phyloP scores from a whole-genome alignment of 2,329 filamentous ascomycete genomes.

The Neofusicoccum sp. region DNA sequence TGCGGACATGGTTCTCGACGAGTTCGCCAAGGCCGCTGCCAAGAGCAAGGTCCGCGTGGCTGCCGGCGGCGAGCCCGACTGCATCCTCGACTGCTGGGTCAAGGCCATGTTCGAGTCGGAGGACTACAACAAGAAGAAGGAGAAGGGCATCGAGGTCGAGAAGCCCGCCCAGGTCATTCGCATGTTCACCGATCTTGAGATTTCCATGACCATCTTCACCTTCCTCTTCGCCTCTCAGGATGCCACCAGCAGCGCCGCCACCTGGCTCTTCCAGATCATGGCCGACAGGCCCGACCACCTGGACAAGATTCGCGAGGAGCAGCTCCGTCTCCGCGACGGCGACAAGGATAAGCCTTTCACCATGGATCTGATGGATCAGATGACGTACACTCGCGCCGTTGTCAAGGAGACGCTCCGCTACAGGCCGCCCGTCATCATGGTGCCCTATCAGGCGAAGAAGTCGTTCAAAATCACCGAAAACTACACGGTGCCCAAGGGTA shows the following conservation, averaged over 20 bases:
- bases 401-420: constrained; percentile 73
- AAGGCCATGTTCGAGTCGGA: constrained; percentile 84
- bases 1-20: constrained; percentile 84
- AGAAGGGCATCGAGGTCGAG: constrained; percentile 69
- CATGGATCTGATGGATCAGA: constrained; percentile 84
- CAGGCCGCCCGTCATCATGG: constrained; percentile 95
- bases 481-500: constrained; percentile 91
- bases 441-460: constrained; percentile 94
- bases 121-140: constrained; percentile 77
- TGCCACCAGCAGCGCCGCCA: constrained; percentile 88
- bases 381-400: constrained; percentile 88
- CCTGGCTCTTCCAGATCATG: constrained; percentile 93
- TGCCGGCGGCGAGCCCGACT: constrained; percentile 81
- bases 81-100: constrained; percentile 96
- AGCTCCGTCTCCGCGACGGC: constrained; percentile 74
- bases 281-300: constrained; percentile 93
- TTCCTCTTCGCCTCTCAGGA: constrained; percentile 98
- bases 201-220: constrained; percentile 90
- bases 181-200: constrained; percentile 87
- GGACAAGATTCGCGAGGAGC: constrained; percentile 89
- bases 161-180: constrained; percentile 85
- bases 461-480: constrained; percentile 83
- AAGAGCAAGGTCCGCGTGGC: constrained; percentile 93
- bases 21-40: constrained; percentile 88
- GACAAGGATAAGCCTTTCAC: constrained; percentile 70